These are phyloP conservation scores for Neofusicoccum cordaticola DNA, from an alignment of 2,329 filamentous ascomycete species.

Conservation along the genomic window DNA sequence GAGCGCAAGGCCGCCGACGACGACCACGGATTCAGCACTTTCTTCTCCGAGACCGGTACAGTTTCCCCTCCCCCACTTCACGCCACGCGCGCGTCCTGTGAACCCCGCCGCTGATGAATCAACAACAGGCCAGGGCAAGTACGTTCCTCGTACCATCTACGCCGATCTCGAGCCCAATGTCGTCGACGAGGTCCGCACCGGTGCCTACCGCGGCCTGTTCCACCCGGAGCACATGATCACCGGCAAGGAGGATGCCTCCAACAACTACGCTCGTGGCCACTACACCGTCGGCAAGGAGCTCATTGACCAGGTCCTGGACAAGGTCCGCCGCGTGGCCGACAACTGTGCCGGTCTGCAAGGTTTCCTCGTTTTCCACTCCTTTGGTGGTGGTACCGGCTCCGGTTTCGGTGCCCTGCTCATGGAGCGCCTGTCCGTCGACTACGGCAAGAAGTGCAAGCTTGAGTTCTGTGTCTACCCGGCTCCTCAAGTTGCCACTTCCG, in stretches of 20 bases:
- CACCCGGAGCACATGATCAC: constrained; percentile 70
- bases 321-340: constrained; percentile 67
- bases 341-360: constrained; percentile 72
- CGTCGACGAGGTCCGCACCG: constrained; percentile 71
- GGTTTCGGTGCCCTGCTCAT: constrained; percentile 70
- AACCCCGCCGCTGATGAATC: constrained; percentile 13
- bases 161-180: constrained; percentile 70
- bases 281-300: constrained; percentile 77
- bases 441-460: constrained; percentile 74
- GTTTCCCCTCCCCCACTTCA: background rate
- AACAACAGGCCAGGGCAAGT: constrained; percentile 52
- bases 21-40: constrained; percentile 94
- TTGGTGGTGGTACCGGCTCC: constrained; percentile 69
- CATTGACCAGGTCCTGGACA: constrained; percentile 68
- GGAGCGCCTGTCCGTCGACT: constrained; percentile 70
- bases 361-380: constrained; percentile 73
- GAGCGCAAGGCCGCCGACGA: constrained; percentile 91
- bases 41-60: constrained; percentile 68
- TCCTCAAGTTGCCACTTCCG: constrained; percentile 66
- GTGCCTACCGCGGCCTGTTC: constrained; percentile 66
- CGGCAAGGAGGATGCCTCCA: constrained; percentile 74
- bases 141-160: constrained; percentile 70
- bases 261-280: constrained; percentile 75
- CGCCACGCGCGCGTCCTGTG: background rate
- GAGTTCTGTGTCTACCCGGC: constrained; percentile 72